Conservation (phyloP, 345 rosid species). For the Rhodomyrtus tomentosa region DNA sequence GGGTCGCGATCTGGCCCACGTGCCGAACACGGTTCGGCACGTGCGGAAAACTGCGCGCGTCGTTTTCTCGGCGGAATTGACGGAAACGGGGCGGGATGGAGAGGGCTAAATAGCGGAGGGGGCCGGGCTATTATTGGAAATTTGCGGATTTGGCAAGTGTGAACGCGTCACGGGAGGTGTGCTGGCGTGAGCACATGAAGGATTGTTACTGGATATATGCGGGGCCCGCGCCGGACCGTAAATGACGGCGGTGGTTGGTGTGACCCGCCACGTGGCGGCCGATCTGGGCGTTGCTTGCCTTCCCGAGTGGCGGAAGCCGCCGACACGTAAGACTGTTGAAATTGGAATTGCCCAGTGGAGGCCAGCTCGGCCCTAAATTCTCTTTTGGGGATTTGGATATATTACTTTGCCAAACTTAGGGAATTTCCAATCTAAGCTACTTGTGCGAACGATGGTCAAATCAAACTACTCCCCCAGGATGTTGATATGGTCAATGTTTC, state of each 20-base stretch:
- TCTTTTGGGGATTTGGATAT: not conserved
- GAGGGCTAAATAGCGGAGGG: not conserved
- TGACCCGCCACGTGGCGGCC: slow-evolving; percentile 12
- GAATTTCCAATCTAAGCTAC: not conserved
- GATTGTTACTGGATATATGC: not conserved
- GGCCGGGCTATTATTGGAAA: not conserved
- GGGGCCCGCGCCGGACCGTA: not conserved
- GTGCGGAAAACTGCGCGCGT: not conserved
- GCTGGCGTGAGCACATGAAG: slow-evolving; percentile 1
- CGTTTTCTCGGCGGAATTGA: slow-evolving; percentile 5
- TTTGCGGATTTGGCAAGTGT: slow-evolving; percentile 11
- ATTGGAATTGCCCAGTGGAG: not conserved
- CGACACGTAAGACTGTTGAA: slow-evolving; percentile 14
- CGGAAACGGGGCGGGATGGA: not conserved
- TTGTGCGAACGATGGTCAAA: not conserved
- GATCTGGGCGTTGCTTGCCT: slow-evolving; percentile 4
- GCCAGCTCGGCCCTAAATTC: not conserved
- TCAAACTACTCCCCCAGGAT: not conserved
- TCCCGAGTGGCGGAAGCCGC: not conserved
- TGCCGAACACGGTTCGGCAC: not conserved
- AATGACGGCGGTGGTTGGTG: slow-evolving; percentile 18
- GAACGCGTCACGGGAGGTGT: slow-evolving; percentile 13
- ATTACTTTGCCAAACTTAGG: not conserved
- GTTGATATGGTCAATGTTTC: not conserved
- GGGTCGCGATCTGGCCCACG: not conserved